These are phyloP conservation scores for Apiospora rasikravindrae DNA, from an alignment of 2,329 filamentous ascomycete genomes.

Conservation along the genomic window DNA sequence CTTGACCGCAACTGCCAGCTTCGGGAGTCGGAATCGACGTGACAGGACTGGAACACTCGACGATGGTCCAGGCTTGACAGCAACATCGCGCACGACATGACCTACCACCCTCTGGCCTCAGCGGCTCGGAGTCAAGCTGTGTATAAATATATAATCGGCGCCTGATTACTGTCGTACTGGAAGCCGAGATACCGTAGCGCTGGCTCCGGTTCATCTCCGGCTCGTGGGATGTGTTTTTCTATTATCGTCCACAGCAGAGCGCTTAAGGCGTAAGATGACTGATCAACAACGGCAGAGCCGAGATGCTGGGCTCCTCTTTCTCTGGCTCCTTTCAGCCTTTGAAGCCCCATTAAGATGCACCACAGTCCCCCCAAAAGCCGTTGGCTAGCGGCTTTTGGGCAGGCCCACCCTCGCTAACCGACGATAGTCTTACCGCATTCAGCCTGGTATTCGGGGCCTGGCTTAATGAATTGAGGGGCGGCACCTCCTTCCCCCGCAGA, in stretches of 20 bases:
- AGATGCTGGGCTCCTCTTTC: neutral
- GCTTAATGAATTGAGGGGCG: constrained; percentile 2
- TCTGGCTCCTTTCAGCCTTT: neutral
- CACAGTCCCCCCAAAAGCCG: neutral
- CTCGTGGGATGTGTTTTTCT: neutral
- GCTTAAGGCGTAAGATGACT: neutral
- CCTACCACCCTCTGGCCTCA: neutral
- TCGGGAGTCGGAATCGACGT: neutral
- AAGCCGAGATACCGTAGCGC: neutral
- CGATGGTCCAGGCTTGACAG: neutral
- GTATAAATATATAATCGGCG: neutral
- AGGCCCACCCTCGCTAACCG: neutral
- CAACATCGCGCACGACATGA: neutral
- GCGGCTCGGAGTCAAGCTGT: neutral
- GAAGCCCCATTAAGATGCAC: neutral
- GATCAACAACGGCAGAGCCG: constrained; percentile 5
- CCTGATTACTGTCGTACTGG: neutral
- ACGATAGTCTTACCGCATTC: neutral
- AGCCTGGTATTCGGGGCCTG: neutral
- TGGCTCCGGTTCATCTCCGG: neutral
- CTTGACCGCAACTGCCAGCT: neutral
- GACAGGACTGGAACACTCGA: neutral
- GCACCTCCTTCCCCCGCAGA: constrained; percentile 4
- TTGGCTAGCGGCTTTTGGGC: neutral
- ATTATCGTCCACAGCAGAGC: neutral